A percentile compares a stretch with the other conserved stretches of the same genome.
phyloP scores from a whole-genome alignment of 257 asterid species.

The Fraxinus americana region DNA sequence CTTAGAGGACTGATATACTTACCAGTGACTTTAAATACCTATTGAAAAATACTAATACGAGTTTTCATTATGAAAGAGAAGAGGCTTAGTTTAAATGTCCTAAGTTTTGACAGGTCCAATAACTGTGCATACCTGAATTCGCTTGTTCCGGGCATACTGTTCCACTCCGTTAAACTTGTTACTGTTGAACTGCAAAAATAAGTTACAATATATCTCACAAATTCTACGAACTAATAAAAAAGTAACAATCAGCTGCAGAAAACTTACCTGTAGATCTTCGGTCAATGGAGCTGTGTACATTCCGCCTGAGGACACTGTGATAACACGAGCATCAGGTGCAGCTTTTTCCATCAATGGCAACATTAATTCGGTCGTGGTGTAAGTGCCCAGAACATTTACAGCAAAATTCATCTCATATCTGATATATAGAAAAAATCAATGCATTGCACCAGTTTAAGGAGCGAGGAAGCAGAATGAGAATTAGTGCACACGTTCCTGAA shows the following conservation, averaged over 20 bases:
- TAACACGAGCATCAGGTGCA: conserved; percentile 93
- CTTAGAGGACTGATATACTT: too few relatives aligned
- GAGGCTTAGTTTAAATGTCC: too few relatives aligned
- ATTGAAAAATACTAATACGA: too few relatives aligned
- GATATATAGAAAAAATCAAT: neutral
- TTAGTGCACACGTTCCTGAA: neutral
- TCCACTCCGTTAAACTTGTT: conserved; percentile 66
- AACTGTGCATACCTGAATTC: conserved; percentile 65
- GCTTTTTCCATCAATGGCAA: conserved; percentile 84
- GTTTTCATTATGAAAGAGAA: too few relatives aligned
- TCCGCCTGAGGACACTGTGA: conserved; percentile 93
- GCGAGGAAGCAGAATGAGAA: neutral
- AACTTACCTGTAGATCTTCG: conserved; percentile 66
- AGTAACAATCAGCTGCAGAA: neutral
- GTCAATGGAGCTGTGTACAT: conserved; percentile 87
- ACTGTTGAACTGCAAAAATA: conserved; percentile 58
- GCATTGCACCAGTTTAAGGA: conserved; percentile 9
- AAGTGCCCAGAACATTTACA: conserved; percentile 86
- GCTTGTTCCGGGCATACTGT: conserved; percentile 92
- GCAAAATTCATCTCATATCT: conserved; percentile 89
- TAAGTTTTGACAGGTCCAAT: neutral
- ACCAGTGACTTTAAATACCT: too few relatives aligned
- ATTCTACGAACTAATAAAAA: neutral
- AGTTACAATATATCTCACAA: conserved; percentile 1
- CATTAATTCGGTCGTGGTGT: conserved; percentile 74